These are phyloP conservation scores for Hyaloraphidium curvatum DNA, from an alignment of 192 early-diverging fungal species.

Conservation along the genomic window DNA sequence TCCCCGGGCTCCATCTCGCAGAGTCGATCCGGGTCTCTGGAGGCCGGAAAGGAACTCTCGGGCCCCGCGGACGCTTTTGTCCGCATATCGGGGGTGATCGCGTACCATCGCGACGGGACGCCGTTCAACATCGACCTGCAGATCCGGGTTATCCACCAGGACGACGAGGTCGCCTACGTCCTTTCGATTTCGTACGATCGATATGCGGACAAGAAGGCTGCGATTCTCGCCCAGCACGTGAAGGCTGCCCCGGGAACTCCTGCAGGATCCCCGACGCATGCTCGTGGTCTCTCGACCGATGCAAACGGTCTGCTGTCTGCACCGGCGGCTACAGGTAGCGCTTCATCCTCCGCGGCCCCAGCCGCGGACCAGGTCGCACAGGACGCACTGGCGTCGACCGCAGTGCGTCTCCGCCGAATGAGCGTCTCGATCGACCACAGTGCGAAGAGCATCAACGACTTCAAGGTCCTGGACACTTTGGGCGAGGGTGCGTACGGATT, in stretches of 20 bases:
- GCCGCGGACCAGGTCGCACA: background rate
- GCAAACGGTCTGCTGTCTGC: too few species aligned
- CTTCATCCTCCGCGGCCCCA: too few species aligned
- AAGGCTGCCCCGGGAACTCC: background rate
- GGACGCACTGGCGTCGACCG: slow-evolving; percentile 7
- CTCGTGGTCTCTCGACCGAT: too few species aligned
- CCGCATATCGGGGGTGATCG: slow-evolving; percentile 21
- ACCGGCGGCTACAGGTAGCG: too few species aligned
- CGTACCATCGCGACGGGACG: slow-evolving; percentile 38
- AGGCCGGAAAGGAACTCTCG: too few species aligned
- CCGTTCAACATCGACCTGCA: slow-evolving; percentile 36
- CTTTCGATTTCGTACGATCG: slow-evolving; percentile 46
- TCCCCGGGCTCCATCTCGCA: too few species aligned
- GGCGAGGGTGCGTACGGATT: slow-evolving; percentile 55
- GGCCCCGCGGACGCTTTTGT: background rate
- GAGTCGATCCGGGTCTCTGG: too few species aligned
- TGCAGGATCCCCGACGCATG: too few species aligned
- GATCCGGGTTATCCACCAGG: slow-evolving; percentile 27
- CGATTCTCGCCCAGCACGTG: background rate
- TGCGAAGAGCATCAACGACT: slow-evolving; percentile 28
- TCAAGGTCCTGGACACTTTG: slow-evolving; percentile 33
- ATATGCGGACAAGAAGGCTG: slow-evolving; percentile 7
- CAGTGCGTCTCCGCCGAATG: too few species aligned
- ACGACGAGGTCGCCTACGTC: slow-evolving; percentile 27
- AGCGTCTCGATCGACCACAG: background rate